These are phyloP conservation scores for Aspergillus sp. DNA, from an alignment of 2,329 filamentous ascomycete species.

Conservation along the genomic window DNA sequence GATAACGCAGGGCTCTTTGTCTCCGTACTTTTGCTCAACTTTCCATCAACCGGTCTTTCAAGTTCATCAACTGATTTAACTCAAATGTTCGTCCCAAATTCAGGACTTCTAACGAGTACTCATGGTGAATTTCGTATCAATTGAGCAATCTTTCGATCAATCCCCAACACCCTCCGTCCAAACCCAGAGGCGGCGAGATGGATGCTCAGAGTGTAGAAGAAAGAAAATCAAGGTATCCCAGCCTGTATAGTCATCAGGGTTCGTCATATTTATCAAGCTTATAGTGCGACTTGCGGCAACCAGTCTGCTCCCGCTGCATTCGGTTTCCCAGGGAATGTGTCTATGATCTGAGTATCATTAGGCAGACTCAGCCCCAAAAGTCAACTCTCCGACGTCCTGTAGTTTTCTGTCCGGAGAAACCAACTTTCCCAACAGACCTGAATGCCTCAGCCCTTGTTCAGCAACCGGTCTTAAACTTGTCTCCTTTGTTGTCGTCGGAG, in stretches of 20 bases:
- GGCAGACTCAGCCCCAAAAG: neutral
- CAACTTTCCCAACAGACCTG: neutral
- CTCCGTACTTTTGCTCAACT: neutral
- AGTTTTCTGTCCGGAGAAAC: neutral
- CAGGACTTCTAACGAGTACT: too few species aligned
- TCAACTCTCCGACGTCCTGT: slow-evolving; percentile 1
- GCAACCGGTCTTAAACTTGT: slow-evolving; percentile 17
- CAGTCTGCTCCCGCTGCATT: slow-evolving; percentile 26
- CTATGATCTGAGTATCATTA: slow-evolving; percentile 26
- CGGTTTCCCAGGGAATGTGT: slow-evolving; percentile 24
- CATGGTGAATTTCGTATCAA: neutral
- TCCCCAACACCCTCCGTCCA: neutral
- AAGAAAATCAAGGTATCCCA: slow-evolving; percentile 29
- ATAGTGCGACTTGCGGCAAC: slow-evolving; percentile 27
- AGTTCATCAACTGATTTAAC: too few species aligned
- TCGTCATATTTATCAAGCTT: neutral
- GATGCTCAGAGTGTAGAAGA: slow-evolving; percentile 30
- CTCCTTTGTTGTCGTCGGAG: slow-evolving; percentile 17
- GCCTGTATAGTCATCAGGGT: neutral
- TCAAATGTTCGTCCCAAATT: too few species aligned
- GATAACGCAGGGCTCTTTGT: neutral
- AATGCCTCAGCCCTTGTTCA: slow-evolving; percentile 1
- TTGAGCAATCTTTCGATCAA: neutral
- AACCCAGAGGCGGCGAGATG: slow-evolving; percentile 27
- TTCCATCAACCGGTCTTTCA: neutral